phyloP scores from a whole-genome alignment of 129 eudicot species.

The Ambrosia artemisiifolia region DNA sequence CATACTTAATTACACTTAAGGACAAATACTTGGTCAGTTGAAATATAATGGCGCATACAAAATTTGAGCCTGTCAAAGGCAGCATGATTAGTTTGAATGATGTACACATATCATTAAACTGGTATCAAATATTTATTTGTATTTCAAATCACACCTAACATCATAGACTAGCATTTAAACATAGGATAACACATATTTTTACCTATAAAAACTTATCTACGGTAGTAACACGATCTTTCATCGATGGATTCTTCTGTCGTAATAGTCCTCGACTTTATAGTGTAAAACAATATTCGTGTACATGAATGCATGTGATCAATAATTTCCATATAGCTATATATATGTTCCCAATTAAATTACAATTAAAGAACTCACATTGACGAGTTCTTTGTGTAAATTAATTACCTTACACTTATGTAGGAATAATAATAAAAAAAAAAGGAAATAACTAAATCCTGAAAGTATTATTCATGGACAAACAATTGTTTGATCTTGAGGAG shows the following conservation, averaged over 20 bases:
- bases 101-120: background rate
- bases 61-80: slow-evolving; percentile 6
- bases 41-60: background rate
- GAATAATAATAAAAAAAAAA: slow-evolving; percentile 12
- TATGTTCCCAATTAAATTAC: background rate
- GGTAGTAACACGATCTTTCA: too few species aligned
- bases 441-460: background rate
- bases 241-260: too few species aligned
- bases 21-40: slow-evolving; percentile 19
- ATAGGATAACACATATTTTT: background rate
- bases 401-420: slow-evolving; percentile 7
- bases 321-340: slow-evolving; percentile 7
- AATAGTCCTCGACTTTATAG: too few species aligned
- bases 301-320: slow-evolving; percentile 14
- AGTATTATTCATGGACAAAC: slow-evolving; percentile 28
- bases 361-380: slow-evolving; percentile 16
- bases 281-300: slow-evolving; percentile 3
- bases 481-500: slow-evolving; percentile 26
- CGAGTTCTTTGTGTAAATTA: slow-evolving; percentile 21
- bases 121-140: background rate
- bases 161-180: background rate
- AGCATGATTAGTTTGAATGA: slow-evolving; percentile 25
- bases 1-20: background rate
- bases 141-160: background rate
- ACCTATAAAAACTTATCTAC: too few species aligned